Base-by-base conservation (phyloP, 1,284 basidiomycete species). In the Cystobasidium sp. region DNA sequence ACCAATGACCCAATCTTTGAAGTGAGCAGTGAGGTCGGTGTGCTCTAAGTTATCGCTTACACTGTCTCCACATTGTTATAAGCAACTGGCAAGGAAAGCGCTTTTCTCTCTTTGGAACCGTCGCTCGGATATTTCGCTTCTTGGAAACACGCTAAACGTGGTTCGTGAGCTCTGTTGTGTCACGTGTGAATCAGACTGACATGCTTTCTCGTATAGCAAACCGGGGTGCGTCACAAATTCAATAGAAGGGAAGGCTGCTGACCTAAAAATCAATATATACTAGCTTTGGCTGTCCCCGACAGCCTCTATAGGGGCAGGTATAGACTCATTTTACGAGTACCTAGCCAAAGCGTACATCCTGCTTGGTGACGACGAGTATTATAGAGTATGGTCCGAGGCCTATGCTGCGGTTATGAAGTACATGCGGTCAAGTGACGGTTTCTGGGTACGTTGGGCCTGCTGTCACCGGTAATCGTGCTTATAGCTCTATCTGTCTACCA, bases 261-360 rank as follows among this genome's bases (percentile, higher is more conserved):
- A 12, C 24, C 18, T 3, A 2, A 14, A 46, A 41, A 1, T 20
- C 59, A 31, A 31, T n/a, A 46, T 20, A 16, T 39, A 6, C 5
- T 22, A 73, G 70, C 47, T 46, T 22, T 81, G 81, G 81, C 68
- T 80, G 12, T 78, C 80, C 39, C 76, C 65, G 2, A 75, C 90
- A 6, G 90, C 88, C 44, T 88, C 91, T 5, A 91, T 94, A 46
- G 94, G 94, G 39, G 94, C 94, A 14, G 94, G 94, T 0, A 89
- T 95, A 65, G 94, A 97, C 81, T 94, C 92, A 9, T 96, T 94
- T 81, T 94, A 91, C 81, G 94, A 97, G 83, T 95, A 94, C 78
- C 90, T 97, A 14, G 65, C 65, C 22, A 77, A 76, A 61, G 63
- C 68, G 9, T 76, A 76, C 65, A 62, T 78, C 61, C 55, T 80